Base-by-base conservation (phyloP, 2,329 filamentous ascomycete species). In the Keithomyces neogunnii region DNA sequence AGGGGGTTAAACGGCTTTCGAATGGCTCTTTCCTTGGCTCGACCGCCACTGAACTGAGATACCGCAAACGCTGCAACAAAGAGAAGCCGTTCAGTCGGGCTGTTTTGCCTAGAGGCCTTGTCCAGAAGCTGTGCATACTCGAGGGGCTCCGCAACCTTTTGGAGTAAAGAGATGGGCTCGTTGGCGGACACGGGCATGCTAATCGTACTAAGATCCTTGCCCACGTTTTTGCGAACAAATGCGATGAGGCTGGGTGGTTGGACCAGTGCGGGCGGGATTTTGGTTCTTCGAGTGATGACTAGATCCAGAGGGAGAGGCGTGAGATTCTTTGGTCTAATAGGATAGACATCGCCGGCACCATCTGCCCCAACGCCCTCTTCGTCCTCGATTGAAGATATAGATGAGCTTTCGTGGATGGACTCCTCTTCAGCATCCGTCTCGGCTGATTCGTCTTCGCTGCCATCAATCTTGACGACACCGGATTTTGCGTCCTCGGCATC, bases 1-100 rank as follows among this genome's bases (percentile, higher is more conserved):
- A 99, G 86, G 3, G 93, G 93, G 61, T 96, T 99, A 71, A 97
- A 99, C 0, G 93, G 93, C 66, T 99, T 99, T 57, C 93, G 88
- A 54, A 95, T 88, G 3, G 91, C 85, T 40, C 93, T 87, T 67
- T 99, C 93, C 63, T 90, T 95, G 55, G 90, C 84, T 32, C 93
- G 84, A 45, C 80, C 81, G 61, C 81, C 85, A 53, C 90, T 93
- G 59, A 96, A 88, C 55, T 86, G 82, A 8, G 91, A 95, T 19
- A 97, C 75, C 8, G 93, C 93, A 67, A 97, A 99, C 2, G 92
- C 91, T 0, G 90, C 81, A 48, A 99, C 83, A 63, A 91, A 87
- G 49, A 95, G 76, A 9, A 97, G 75, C 6, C 92, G 85, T 57
- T 95, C 86, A 31, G 70, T 72, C 1, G 77, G 63, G 6, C 80